Evolutionary conservation across 2,329 filamentous ascomycete species (phyloP).

Genomic region (Fusarium armeniacum): DNA sequence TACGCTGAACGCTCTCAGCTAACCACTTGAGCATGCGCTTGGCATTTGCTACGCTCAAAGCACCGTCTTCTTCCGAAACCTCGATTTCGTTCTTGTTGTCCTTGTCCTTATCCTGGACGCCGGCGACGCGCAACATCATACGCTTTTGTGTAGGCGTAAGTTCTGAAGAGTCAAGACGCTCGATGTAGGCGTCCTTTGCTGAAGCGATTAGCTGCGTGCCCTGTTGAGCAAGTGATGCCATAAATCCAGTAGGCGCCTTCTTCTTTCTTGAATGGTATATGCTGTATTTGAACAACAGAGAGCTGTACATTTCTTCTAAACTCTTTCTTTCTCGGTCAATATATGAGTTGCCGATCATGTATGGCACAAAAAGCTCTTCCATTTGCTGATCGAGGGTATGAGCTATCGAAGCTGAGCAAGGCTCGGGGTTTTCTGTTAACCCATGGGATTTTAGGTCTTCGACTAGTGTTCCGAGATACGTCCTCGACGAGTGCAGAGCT

Average conservation of each 20-base stretch:
- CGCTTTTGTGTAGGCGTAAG: conserved; percentile 88
- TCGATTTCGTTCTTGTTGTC: conserved; percentile 88
- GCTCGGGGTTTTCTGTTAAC: conserved; percentile 93
- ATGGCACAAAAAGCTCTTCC: conserved; percentile 82
- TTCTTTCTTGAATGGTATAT: conserved; percentile 92
- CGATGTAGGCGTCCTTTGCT: conserved; percentile 91
- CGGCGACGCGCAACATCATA: conserved; percentile 91
- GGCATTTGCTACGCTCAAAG: conserved; percentile 85
- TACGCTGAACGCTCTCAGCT: conserved; percentile 91
- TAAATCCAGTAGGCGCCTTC: conserved; percentile 91
- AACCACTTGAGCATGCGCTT: conserved; percentile 99
- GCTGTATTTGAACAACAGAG: conserved; percentile 94
- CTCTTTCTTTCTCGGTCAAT: conserved; percentile 78
- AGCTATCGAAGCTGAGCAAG: conserved; percentile 87
- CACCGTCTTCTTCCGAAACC: conserved; percentile 89
- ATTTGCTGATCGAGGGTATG: conserved; percentile 80
- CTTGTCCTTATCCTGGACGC: conserved; percentile 80
- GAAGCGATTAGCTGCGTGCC: conserved; percentile 89
- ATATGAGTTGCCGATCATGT: conserved; percentile 77
- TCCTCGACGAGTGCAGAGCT: conserved; percentile 89
- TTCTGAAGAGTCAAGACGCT: conserved; percentile 88
- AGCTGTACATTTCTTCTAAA: conserved; percentile 87
- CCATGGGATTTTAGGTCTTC: conserved; percentile 96
- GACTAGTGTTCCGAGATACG: conserved; percentile 87
- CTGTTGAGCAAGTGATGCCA: conserved; percentile 90